A percentile compares a stretch with the other conserved stretches of the same genome.
phyloP scores from a whole-genome alignment of 2,329 filamentous ascomycete genomes.

The Orbilia blumenaviensis region DNA sequence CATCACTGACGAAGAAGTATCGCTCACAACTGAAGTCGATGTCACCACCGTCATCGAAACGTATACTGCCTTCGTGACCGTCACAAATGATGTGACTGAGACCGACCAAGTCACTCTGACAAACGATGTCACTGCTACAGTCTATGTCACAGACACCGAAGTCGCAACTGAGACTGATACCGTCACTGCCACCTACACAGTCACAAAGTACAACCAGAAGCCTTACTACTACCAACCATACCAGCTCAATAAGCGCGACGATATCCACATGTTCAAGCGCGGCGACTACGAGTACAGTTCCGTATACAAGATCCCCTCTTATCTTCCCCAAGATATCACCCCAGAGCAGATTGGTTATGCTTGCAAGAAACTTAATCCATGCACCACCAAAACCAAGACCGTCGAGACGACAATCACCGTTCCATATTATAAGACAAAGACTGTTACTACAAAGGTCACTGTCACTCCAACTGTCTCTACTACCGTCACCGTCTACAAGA shows the following conservation, averaged over 20 bases:
- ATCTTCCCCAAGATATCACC: constrained; percentile 11
- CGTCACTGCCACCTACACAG: background rate
- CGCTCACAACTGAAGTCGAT: background rate
- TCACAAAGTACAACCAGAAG: background rate
- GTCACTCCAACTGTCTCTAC: background rate
- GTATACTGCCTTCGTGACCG: background rate
- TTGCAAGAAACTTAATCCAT: constrained; percentile 20
- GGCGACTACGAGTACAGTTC: no score
- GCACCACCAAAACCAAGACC: background rate
- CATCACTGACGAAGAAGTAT: background rate
- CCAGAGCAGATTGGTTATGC: background rate
- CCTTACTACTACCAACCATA: background rate
- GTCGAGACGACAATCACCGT: background rate
- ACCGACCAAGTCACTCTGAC: background rate
- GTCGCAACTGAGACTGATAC: background rate
- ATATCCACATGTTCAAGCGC: no score
- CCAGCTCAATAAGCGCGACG: background rate
- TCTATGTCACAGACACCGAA: background rate
- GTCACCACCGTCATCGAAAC: background rate
- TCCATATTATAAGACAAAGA: background rate
- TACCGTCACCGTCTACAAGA: background rate
- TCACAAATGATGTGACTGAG: background rate
- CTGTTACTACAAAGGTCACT: background rate
- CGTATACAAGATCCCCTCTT: constrained; percentile 12
- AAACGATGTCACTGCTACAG: background rate